Evolutionary conservation across 1,284 basidiomycete species (phyloP), one percentile per base, ranked within the genome.

Genomic region (Tilletia indica): DNA sequence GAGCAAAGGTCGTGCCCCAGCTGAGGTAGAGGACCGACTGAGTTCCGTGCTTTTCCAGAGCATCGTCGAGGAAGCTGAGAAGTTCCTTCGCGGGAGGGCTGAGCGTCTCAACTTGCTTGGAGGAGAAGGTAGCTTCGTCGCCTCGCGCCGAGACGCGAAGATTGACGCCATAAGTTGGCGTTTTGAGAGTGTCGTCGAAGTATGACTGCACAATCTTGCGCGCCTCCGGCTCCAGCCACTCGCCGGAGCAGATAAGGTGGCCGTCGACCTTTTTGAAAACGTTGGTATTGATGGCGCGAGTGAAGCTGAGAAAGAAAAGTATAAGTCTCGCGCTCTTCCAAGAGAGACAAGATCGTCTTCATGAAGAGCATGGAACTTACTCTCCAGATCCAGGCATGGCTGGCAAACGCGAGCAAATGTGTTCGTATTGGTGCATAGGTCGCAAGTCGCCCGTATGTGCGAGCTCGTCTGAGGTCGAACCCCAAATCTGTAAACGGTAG

Each of bases 41-140:
- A 14, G 19, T 1, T 12, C 56, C 56, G 9, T 58, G 21, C 21
- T 58, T 34, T 3, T n/a, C 25, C 5, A 58, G 25, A 5, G 21
- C 56, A 21, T 58, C 34, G 56, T 58, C 56, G 21, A 58, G 21
- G 56, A 58, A 58, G 56, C 14, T 58, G 56, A 58, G 25, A 45
- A 45, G 6, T 14, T 45, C 3, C 42, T 45, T 45, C 42, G 6
- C 42, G 42, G 42, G 42, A 45, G 42, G 42, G 42, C 42, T 45
- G 9, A 45, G 42, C 14, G 42, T 14, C 14, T 8, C 42, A 45
- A 45, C 14, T 9, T 14, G 42, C 42, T 45, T 14, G 9, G 42
- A 14, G 9, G 42, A 14, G 42, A 9, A 45, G 42, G 14, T 14
- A 8, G 42, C 42, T 8, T 45, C 42, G 14, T 8, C 42, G 42